Evolutionary conservation across 148 eudicot genomes (phyloP), one percentile per base, ranked within the genome.

Genomic region (Salicornia ramosissima): DNA sequence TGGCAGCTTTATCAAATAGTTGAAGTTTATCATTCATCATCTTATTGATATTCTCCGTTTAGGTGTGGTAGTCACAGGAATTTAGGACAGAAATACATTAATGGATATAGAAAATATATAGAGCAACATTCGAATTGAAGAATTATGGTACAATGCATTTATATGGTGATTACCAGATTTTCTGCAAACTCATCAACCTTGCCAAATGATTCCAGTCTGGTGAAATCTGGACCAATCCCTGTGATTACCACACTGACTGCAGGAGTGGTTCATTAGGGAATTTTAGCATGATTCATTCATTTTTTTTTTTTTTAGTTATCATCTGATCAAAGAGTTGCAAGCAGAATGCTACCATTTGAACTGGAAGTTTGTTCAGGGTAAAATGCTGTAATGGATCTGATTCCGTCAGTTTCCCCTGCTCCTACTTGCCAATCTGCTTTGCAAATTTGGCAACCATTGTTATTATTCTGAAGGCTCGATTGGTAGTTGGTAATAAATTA

Each of bases 131-230:
- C 34, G 15, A 24, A 64, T 18, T 6, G 18, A 63, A 62, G 64
- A 63, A 54, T 14, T 45, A 64, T 18, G 69, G 62, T 42, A 0
- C 5, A 33, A 25, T 10, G 22, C 62, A 29, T 63, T 50, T 25
- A 9, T 18, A 10, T 0, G 28, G 42, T 31, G 45, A 72, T 68
- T 64, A 93, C 98, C 80, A 94, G 83, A 83, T 69, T 94, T 80
- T 94, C 97, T 19, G 99, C 97, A 74, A 94, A 94, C 47, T 78
- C 89, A 77, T 87, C 97, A 16, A 94, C 97, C 75, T 94, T 94
- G 57, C 99, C 97, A 70, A 94, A 91, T 60, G 99, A 94, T 77
- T 91, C 99, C 78, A 94, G 69, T 77, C 79, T 86, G 71, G 99
- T 94, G 79, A 83, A 94, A 83, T 94, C 99, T 14, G 99, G 86